Evolutionary conservation across 2,329 filamentous ascomycete species (phyloP).

Genomic region (Cordyceps farinosa): DNA sequence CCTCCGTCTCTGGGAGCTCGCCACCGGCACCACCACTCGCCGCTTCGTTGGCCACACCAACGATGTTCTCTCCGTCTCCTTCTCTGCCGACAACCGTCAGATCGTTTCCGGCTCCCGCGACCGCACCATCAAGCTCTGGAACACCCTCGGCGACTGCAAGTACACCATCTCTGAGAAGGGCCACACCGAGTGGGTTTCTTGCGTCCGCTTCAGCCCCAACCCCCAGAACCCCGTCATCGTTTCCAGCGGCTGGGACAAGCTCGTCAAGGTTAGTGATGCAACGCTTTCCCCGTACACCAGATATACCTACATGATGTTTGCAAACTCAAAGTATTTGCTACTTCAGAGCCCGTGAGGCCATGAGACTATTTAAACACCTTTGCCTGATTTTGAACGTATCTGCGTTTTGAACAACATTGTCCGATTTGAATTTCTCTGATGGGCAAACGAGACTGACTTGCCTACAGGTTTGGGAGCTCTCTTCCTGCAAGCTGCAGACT

Average conservation of each 20-base stretch:
- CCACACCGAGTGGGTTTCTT: slow-evolving; percentile 99
- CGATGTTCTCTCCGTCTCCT: slow-evolving; percentile 98
- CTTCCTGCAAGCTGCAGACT: slow-evolving; percentile 98
- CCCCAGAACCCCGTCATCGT: slow-evolving; percentile 99
- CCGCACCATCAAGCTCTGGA: slow-evolving; percentile 99
- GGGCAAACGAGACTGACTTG: slow-evolving; percentile 4
- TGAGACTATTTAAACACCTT: slow-evolving; percentile 93
- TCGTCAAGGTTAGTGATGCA: slow-evolving; percentile 84
- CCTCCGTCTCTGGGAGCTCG: slow-evolving; percentile 98
- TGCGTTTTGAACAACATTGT: slow-evolving; percentile 17
- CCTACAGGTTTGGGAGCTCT: slow-evolving; percentile 93
- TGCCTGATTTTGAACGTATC: slow-evolving; percentile 64
- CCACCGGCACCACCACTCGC: slow-evolving; percentile 93
- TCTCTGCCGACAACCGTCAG: slow-evolving; percentile 99
- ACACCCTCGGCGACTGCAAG: slow-evolving; percentile 99
- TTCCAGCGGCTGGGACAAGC: slow-evolving; percentile 98
- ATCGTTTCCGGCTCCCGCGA: slow-evolving; percentile 98
- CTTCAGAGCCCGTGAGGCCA: slow-evolving; percentile 95
- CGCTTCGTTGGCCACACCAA: slow-evolving; percentile 99
- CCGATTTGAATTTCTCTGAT: neutral
- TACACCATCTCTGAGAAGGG: slow-evolving; percentile 99
- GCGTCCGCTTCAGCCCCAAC: slow-evolving; percentile 99
- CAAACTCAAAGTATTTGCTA: slow-evolving; percentile 97
- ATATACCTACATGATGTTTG: slow-evolving; percentile 75
- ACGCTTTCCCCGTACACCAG: neutral